A percentile compares a stretch with the other conserved stretches of the same genome.
These are phyloP conservation scores for Cercospora canescens DNA, from an alignment of 2,329 filamentous ascomycete species.

Conservation along the genomic window DNA sequence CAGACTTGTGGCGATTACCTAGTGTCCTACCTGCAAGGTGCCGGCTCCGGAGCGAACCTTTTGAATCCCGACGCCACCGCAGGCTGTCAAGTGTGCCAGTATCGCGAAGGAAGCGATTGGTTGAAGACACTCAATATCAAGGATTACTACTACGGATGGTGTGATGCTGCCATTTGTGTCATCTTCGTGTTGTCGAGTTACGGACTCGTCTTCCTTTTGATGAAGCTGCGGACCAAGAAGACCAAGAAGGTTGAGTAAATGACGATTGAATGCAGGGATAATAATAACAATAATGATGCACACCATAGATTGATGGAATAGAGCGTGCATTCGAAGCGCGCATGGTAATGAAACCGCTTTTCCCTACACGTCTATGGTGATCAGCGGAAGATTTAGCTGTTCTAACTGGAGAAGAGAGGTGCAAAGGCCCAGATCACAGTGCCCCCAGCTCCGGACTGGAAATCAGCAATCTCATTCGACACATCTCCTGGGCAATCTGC, in stretches of 20 bases:
- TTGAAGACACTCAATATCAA: constrained; percentile 59
- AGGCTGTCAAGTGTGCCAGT: constrained; percentile 63
- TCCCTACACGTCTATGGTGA: too few relatives aligned
- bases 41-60: constrained; percentile 51
- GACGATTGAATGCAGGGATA: too few relatives aligned
- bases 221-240: constrained; percentile 45
- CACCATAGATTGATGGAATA: too few relatives aligned
- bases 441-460: too few relatives aligned
- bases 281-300: too few relatives aligned
- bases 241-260: constrained; percentile 41
- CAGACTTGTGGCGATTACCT: constrained; percentile 63
- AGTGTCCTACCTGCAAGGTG: constrained; percentile 49
- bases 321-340: too few relatives aligned
- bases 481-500: constrained; percentile 29
- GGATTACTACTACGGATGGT: constrained; percentile 66
- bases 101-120: constrained; percentile 59
- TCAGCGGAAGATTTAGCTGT: too few relatives aligned
- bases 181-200: constrained; percentile 54
- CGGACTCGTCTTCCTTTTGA: constrained; percentile 49
- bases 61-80: constrained; percentile 60
- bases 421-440: too few relatives aligned
- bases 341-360: too few relatives aligned
- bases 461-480: too few relatives aligned
- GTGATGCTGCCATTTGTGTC: constrained; percentile 61
- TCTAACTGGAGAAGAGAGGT: too few relatives aligned